These are phyloP conservation scores for Teratosphaeria gauchensis DNA, from an alignment of 2,329 filamentous ascomycete species.

Conservation along the genomic window DNA sequence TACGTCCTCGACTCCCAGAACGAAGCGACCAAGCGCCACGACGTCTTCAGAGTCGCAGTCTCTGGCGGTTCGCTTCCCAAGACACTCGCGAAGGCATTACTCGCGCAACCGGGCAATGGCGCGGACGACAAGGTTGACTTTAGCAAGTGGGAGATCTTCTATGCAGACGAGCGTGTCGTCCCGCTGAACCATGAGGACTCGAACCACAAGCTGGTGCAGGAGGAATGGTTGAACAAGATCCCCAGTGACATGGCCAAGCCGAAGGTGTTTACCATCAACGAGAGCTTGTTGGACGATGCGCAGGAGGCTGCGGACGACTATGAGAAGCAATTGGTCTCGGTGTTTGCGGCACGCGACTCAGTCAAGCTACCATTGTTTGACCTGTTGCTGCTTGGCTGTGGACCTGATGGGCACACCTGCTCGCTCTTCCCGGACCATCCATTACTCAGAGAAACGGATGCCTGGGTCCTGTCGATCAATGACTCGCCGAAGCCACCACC, in stretches of 20 bases:
- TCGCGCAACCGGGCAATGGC: constrained; percentile 40
- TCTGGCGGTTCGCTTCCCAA: constrained; percentile 90
- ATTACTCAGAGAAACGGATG: constrained; percentile 72
- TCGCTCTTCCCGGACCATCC: constrained; percentile 86
- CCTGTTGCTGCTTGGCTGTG: constrained; percentile 82
- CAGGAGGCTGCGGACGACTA: constrained; percentile 93
- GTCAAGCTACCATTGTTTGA: constrained; percentile 95
- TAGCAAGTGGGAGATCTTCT: constrained; percentile 93
- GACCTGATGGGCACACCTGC: constrained; percentile 95
- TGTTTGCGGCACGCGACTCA: constrained; percentile 85
- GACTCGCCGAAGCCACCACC: constrained; percentile 93
- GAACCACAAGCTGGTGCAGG: constrained; percentile 83
- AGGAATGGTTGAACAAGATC: constrained; percentile 81
- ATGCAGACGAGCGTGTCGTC: constrained; percentile 92
- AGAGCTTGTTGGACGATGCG: constrained; percentile 58
- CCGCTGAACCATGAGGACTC: constrained; percentile 86
- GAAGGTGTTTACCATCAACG: constrained; percentile 70
- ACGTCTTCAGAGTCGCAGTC: constrained; percentile 79
- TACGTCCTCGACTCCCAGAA: constrained; percentile 79
- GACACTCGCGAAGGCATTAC: constrained; percentile 73
- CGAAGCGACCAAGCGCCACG: constrained; percentile 68
- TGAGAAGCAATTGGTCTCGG: constrained; percentile 73
- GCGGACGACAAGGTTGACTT: constrained; percentile 61
- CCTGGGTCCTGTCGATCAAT: constrained; percentile 86
- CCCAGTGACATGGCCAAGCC: constrained; percentile 57